phyloP scores from a whole-genome alignment of 1,284 basidiomycete species.

The Trichosporon sp. region DNA sequence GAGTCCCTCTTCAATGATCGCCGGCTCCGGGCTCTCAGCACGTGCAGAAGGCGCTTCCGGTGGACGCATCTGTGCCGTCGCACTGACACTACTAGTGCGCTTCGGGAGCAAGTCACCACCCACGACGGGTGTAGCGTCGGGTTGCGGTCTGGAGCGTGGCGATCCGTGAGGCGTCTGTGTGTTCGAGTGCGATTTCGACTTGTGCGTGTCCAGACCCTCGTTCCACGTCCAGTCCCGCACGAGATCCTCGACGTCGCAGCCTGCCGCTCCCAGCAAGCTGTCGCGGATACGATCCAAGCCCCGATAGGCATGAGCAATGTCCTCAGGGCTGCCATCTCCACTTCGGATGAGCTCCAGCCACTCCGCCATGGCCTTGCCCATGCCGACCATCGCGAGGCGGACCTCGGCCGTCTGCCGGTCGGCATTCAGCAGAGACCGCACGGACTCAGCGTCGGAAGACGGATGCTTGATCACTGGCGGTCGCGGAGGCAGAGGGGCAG shows the following conservation, averaged over 20 bases:
- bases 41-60: neutral
- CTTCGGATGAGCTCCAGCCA: slow-evolving; percentile 31
- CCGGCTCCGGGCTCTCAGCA: neutral
- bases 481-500: slow-evolving; percentile 26
- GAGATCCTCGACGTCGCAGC: slow-evolving; percentile 37
- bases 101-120: neutral
- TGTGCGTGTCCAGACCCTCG: slow-evolving; percentile 35
- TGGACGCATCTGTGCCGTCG: neutral
- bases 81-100: neutral
- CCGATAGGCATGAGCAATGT: slow-evolving; percentile 17
- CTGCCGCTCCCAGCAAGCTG: slow-evolving; percentile 36
- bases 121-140: neutral
- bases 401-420: slow-evolving; percentile 44
- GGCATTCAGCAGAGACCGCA: slow-evolving; percentile 35
- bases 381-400: slow-evolving; percentile 41
- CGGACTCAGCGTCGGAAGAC: slow-evolving; percentile 19
- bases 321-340: neutral
- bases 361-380: slow-evolving; percentile 44
- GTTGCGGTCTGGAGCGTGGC: neutral
- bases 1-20: neutral
- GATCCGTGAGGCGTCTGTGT: neutral
- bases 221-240: slow-evolving; percentile 45
- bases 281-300: slow-evolving; percentile 36
- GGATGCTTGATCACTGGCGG: slow-evolving; percentile 8
- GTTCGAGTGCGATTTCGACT: slow-evolving; percentile 1